These are phyloP conservation scores for Physaria fendleri DNA, from an alignment of 345 rosid genomes.

Conservation along the genomic window DNA sequence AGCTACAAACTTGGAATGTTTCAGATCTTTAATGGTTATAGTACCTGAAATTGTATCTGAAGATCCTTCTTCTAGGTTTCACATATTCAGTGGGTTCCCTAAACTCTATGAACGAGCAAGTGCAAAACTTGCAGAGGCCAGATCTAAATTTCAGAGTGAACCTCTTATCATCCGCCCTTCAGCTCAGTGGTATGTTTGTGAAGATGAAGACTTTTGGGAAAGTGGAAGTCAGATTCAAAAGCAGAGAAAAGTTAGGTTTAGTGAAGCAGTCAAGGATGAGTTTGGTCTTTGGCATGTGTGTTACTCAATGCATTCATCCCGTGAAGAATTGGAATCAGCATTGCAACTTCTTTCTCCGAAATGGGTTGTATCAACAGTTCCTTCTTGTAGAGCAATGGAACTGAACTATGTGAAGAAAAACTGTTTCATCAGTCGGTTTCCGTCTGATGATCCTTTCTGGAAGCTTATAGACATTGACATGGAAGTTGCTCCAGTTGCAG, in stretches of 20 bases:
- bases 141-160: slow-evolving; percentile 43
- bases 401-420: slow-evolving; percentile 58
- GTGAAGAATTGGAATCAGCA: slow-evolving; percentile 73
- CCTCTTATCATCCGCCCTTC: slow-evolving; percentile 83
- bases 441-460: slow-evolving; percentile 61
- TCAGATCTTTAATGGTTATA: slow-evolving; percentile 37
- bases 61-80: slow-evolving; percentile 70
- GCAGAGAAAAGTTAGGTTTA: slow-evolving; percentile 42
- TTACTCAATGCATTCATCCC: slow-evolving; percentile 82
- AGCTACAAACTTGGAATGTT: slow-evolving; percentile 43
- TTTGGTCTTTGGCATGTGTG: slow-evolving; percentile 89
- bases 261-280: slow-evolving; percentile 66
- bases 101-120: slow-evolving; percentile 61
- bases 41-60: slow-evolving; percentile 57
- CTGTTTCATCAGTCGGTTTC: slow-evolving; percentile 40
- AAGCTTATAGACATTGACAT: slow-evolving; percentile 60
- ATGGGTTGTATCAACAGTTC: slow-evolving; percentile 78
- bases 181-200: slow-evolving; percentile 81
- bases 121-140: slow-evolving; percentile 59
- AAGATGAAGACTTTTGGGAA: slow-evolving; percentile 40
- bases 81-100: slow-evolving; percentile 65
- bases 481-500: slow-evolving; percentile 32
- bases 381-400: slow-evolving; percentile 72
- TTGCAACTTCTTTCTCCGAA: slow-evolving; percentile 63
- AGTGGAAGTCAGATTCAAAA: slow-evolving; percentile 26